Conservation (phyloP, 768 basidiomycete species). For the Leccinum truebloodii region DNA sequence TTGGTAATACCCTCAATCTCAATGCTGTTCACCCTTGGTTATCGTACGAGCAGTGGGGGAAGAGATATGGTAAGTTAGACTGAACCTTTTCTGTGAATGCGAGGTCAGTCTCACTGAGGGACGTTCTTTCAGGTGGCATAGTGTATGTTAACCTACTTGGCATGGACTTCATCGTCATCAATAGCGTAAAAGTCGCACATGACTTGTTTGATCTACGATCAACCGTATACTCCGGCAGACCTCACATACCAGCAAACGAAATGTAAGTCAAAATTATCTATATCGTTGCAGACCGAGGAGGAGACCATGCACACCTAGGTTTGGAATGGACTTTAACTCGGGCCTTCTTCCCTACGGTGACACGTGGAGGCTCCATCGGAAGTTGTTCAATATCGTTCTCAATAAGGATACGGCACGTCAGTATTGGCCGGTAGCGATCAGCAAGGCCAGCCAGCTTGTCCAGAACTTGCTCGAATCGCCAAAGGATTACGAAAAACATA, state of each 20-base stretch:
- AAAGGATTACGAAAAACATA: conserved; percentile 18
- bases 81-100: not conserved
- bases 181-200: conserved; percentile 20
- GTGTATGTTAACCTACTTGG: conserved; percentile 30
- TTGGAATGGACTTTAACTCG: conserved; percentile 33
- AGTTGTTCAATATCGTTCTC: conserved; percentile 22
- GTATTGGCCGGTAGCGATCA: conserved; percentile 19
- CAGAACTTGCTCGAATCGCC: conserved; percentile 23
- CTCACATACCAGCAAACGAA: conserved; percentile 21
- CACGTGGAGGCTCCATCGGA: conserved; percentile 34
- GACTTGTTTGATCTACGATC: conserved; percentile 30
- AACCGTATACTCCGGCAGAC: conserved; percentile 29
- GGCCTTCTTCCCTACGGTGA: conserved; percentile 31
- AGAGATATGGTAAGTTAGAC: conserved; percentile 29
- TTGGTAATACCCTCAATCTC: conserved; percentile 27
- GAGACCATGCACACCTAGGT: conserved; percentile 10
- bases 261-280: conserved; percentile 12
- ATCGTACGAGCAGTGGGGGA: conserved; percentile 37
- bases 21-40: conserved; percentile 31
- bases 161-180: conserved; percentile 31
- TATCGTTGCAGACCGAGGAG: not conserved
- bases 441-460: conserved; percentile 24
- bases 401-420: conserved; percentile 12
- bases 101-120: not conserved
- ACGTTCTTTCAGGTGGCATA: conserved; percentile 18